Percentiles rank a stretch among this genome's conserved stretches.
Conservation (phyloP, 129 eudicot genomes). For the Heracleum sosnowskyi region DNA sequence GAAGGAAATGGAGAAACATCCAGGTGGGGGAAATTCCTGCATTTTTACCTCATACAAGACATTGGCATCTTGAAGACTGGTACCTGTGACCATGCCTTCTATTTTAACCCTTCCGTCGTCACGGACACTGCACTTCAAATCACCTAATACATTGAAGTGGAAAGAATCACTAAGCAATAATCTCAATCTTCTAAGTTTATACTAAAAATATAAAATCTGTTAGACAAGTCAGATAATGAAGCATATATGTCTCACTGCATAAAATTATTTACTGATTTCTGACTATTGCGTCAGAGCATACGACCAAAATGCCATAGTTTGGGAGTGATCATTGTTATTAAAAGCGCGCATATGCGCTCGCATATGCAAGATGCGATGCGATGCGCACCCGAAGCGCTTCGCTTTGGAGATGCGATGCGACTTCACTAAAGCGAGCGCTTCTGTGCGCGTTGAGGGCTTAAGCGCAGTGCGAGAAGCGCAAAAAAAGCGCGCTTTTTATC, state of each 20-base stretch:
- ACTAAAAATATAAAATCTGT: neutral
- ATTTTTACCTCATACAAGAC: conserved; percentile 30
- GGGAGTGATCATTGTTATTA: neutral
- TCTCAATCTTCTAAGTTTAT: neutral
- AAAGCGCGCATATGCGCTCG: too few species aligned
- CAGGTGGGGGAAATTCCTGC: conserved; percentile 48
- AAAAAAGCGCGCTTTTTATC: too few species aligned
- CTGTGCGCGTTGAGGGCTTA: too few species aligned
- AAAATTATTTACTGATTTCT: neutral
- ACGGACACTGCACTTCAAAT: conserved; percentile 32
- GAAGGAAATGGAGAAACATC: conserved; percentile 50
- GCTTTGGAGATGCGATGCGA: too few species aligned
- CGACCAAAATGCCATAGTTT: neutral
- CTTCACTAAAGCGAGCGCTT: too few species aligned
- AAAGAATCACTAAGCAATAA: conserved; percentile 1
- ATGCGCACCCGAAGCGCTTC: too few species aligned
- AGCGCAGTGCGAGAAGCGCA: too few species aligned
- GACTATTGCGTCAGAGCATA: neutral
- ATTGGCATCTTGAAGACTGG: conserved; percentile 21
- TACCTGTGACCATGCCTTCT: conserved; percentile 29
- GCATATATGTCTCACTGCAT: neutral
- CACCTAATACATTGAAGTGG: conserved; percentile 29
- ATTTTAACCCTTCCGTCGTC: conserved; percentile 49
- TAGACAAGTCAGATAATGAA: neutral
- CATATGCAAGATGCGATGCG: too few species aligned